Base-by-base conservation (phyloP, 306 rosid species). In the Trifolium dubium region DNA sequence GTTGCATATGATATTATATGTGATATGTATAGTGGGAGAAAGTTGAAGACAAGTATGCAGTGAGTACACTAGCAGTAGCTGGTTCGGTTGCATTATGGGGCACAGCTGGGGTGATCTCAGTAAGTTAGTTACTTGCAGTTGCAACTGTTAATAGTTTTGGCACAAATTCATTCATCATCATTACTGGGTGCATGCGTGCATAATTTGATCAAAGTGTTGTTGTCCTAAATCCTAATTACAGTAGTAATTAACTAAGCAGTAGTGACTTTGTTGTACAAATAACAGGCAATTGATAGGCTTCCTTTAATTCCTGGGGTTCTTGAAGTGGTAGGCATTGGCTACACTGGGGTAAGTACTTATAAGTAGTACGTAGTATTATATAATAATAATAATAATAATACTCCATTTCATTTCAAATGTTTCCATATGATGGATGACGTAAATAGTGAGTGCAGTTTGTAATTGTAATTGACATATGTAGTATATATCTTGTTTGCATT, bases 271-370 rank as follows among this genome's bases (percentile, higher is more conserved):
- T 34, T 8, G 11, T 14, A 47, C 14, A 2, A 51, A 14, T 31
- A 47, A 72, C 93, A 92, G 99, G 99, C 96, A 71, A 83, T 94
- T 85, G 99, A 92, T 73, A 88, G 93, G 89, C 95, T 94, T 84
- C 99, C 99, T 65, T 55, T 94, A 50, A 12, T 92, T 83, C 97
- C 99, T 72, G 97, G 97, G 30, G 80, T 80, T 69, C 92, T 94
- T 78, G 99, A 94, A 83, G 69, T 90, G 15, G 99, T 92, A 41
- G 99, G 99, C 73, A 88, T 94, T 79, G 99, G 96, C 77, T 94
- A 92, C 81, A 70, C 93, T 60, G 99, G 97, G 83, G 99, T 95
- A 13, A 55, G 31, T 35, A 23, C 23, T 23, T 23, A 1, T 23
- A 23, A 23, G 23, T 23, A 23, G 23, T 23, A 23, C 23, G 23